A percentile compares a stretch with the other conserved stretches of the same genome.
Conservation (phyloP, 495 filamentous ascomycete species). For the Podospora pseudoanserina region DNA sequence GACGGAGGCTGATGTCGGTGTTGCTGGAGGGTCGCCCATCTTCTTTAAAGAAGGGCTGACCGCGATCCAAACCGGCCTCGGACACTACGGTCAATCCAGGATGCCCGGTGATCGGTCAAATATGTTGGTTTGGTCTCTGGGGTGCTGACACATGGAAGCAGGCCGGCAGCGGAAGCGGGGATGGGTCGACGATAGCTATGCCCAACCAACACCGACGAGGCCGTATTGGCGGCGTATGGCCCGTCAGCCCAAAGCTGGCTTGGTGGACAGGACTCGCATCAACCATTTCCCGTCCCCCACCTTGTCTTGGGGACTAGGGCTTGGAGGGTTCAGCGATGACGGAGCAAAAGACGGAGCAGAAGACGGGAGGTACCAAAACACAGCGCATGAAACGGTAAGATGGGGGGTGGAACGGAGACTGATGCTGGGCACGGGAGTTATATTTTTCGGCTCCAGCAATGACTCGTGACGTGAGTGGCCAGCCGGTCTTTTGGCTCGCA, state of each 20-base stretch:
- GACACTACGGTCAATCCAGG: background rate
- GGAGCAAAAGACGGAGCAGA: background rate
- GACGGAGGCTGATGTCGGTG: slow-evolving; percentile 13
- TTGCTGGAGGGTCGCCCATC: slow-evolving; percentile 20
- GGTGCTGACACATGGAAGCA: slow-evolving; percentile 5
- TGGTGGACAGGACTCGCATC: background rate
- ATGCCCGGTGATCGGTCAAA: slow-evolving; percentile 3
- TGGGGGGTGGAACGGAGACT: background rate
- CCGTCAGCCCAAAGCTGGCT: slow-evolving; percentile 3
- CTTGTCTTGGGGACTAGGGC: background rate
- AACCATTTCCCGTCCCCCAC: slow-evolving; percentile 5
- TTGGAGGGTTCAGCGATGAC: background rate
- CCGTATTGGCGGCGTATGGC: slow-evolving; percentile 7
- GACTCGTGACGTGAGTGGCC: background rate
- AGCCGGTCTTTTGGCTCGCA: background rate
- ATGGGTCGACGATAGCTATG: background rate
- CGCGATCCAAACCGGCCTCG: background rate
- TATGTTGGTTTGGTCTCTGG: background rate
- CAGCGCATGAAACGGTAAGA: background rate
- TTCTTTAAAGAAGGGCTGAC: slow-evolving; percentile 5
- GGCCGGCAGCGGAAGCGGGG: background rate
- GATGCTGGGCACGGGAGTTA: background rate
- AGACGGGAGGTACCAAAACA: background rate
- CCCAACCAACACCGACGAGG: background rate
- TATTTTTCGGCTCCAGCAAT: background rate